Base-by-base conservation (phyloP, 2,329 filamentous ascomycete species). In the Seiridium unicorne region DNA sequence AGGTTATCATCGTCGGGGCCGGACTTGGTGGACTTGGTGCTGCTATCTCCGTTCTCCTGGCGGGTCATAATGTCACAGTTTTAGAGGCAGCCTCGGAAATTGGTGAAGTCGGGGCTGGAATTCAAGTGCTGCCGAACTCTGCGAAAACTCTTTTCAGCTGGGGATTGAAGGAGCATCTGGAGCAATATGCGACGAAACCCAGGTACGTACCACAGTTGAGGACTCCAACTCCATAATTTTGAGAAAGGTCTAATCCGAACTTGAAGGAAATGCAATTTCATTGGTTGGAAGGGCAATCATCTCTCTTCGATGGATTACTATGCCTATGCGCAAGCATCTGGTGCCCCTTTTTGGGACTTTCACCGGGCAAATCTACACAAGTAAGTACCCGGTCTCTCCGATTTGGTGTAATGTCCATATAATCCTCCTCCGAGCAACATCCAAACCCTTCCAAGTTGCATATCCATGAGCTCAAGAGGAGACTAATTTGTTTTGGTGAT, bases 1-100 rank as follows among this genome's bases (percentile, higher is more conserved):
- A 80, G 73, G 70, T 84, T 34, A 74, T 84, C 31, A 72, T 86
- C 34, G 77, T 84, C 26, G 84, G 84, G n/a, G 84, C 82, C 8
- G 84, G 84, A 5, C 74, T 86, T 26, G 81, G 81, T 32, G 84
- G 84, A 4, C 73, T 86, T 7, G 81, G 76, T 9, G 78, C 80
- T 31, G 78, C 78, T n/a, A 81, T 83, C 60, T 70, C 76, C 3
- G 74, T 79, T 46, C 71, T 76, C 1, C 72, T 81, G 7, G 75
- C 75, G 32, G 79, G 81, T 31, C 80, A 83, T 66, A 69, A 70
- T 31, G 80, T 84, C 5, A 76, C 72, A 0, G 73, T 84, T 26
- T 76, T 83, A 54, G 81, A 84, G 66, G 69, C 76, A 26, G 77
- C 82, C 4, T 61, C 72, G 32, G 71, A 78, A 35, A 79, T 84